Base-by-base conservation (phyloP, 768 basidiomycete species). In the Pleurotus cornucopiae region DNA sequence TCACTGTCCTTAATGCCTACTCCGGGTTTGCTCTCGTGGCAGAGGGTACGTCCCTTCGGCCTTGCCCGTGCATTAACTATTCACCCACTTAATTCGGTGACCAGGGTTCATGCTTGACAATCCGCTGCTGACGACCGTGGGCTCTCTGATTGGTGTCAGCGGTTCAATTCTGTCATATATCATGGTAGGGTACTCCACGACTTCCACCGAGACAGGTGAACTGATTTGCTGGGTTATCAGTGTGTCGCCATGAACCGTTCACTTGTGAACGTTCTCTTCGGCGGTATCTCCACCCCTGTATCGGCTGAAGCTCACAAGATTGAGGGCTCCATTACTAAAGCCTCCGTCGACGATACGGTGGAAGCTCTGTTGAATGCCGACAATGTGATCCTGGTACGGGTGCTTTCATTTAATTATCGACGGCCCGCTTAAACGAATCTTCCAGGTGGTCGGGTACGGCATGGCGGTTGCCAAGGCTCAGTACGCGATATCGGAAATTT, bases 391-490 rank as follows among this genome's bases (percentile, higher is more conserved):
- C 69, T 94, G 68, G 89, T 86, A 63, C 39, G 71, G 46, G 7
- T 13, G 46, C 53, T 11, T 18, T 43, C 46, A 52, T 13, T 2
- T 34, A 23, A 44, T 14, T 25, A 26, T 49, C 41, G 40, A 52
- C 41, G 12, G 4, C 26, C 37, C 39, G 25, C 53, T 45, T 21
- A 54, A 37, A 16, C 47, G 53, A 58, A 62, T 47, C 65, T 46
- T 46, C 48, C 54, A 88, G 87, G 85, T 89, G 37, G 87, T 91
- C 13, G 89, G 89, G 12, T 93, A 94, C 64, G 92, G 92, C 38
- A 92, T 94, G 90, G 92, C 92, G 25, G 91, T 94, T 1, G 91
- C 92, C 18, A 93, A 91, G 67, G 92, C 92, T 4, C 92, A 94
- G 62, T 90, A 89, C 66, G 83, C 85, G 12, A 81, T 83, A 53